Conservation (phyloP, 352 stramenopile species). For the Phytophthora citricola region DNA sequence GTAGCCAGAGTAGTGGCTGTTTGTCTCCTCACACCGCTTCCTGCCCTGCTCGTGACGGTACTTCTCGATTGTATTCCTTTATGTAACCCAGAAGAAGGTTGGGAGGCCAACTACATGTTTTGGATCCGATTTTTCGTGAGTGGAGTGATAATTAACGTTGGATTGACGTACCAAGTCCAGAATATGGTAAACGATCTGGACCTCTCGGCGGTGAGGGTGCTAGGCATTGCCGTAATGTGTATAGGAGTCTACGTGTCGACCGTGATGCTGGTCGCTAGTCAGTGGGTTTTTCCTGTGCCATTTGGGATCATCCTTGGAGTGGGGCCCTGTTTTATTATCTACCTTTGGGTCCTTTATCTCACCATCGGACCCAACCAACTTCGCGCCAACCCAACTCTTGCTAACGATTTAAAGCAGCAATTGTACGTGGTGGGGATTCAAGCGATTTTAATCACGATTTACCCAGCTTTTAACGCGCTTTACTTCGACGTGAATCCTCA, state of each 20-base stretch:
- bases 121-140: constrained; percentile 30
- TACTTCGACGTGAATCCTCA: constrained; percentile 8
- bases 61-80: constrained; percentile 26
- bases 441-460: constrained; percentile 6
- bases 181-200: constrained; percentile 13
- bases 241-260: constrained; percentile 22
- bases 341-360: constrained; percentile 12
- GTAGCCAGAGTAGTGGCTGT: constrained; percentile 1
- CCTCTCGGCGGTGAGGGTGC: not conserved
- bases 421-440: not conserved
- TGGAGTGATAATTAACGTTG: constrained; percentile 6
- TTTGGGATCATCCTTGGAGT: constrained; percentile 36
- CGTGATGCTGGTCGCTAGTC: constrained; percentile 19
- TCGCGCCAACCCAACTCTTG: constrained; percentile 12
- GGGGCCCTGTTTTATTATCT: constrained; percentile 16
- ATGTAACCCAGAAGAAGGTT: constrained; percentile 9
- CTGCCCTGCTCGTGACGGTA: constrained; percentile 8
- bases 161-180: constrained; percentile 11
- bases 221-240: not conserved
- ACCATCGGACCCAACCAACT: constrained; percentile 17
- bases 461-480: constrained; percentile 23
- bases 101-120: constrained; percentile 33
- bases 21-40: constrained; percentile 26
- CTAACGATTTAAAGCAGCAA: constrained; percentile 2
- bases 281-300: constrained; percentile 46